Evolutionary conservation across 257 asterid species (phyloP).

Genomic region (Rubia yunnanensis): DNA sequence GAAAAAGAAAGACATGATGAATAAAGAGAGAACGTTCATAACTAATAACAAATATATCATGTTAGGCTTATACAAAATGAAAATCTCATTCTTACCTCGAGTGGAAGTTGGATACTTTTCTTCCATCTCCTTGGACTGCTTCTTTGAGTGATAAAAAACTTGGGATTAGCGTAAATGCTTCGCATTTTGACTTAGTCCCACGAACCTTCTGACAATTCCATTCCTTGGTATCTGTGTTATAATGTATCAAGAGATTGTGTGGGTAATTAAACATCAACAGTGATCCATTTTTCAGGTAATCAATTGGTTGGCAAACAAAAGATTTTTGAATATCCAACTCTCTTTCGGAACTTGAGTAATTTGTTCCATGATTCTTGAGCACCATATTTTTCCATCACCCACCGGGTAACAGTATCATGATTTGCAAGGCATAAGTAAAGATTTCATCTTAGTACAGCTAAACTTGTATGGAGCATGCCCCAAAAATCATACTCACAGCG

Average conservation of each 20-base stretch:
- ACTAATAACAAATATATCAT: no score
- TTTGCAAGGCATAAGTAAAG: slow-evolving; percentile 8
- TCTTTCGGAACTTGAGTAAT: neutral
- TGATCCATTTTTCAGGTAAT: slow-evolving; percentile 7
- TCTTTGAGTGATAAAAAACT: slow-evolving; percentile 11
- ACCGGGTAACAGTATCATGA: neutral
- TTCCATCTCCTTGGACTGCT: neutral
- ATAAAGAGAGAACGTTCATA: no score
- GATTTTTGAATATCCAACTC: neutral
- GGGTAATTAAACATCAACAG: slow-evolving; percentile 10
- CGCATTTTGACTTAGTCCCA: slow-evolving; percentile 13
- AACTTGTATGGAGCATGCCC: neutral
- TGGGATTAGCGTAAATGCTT: slow-evolving; percentile 5
- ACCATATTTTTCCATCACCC: slow-evolving; percentile 18
- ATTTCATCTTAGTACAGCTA: slow-evolving; percentile 9
- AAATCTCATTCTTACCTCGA: slow-evolving; percentile 1
- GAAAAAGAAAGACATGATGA: no score
- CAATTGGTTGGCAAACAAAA: slow-evolving; percentile 1
- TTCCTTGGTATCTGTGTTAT: slow-evolving; percentile 2
- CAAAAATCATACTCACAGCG: neutral
- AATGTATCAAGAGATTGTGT: slow-evolving; percentile 2
- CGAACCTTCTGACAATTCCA: neutral
- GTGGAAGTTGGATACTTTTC: neutral
- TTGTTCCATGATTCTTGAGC: slow-evolving; percentile 12
- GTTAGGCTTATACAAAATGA: no score